Base-by-base conservation (phyloP, 202 grass and related monocot species). In the Bolboschoenoplectus hybrid region DNA sequence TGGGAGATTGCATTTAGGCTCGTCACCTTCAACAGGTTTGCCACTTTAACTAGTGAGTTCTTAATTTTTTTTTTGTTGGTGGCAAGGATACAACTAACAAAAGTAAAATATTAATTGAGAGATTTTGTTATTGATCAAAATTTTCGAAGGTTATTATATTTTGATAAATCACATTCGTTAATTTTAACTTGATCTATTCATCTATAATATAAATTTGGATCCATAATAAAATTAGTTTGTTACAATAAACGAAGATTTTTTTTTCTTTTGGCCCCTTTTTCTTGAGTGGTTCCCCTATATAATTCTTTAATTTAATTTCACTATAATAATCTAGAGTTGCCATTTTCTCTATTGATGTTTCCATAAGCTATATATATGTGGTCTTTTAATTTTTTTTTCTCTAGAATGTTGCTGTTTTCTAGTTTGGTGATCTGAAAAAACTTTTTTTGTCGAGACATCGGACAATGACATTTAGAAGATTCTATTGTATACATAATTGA, bases 1-100 rank as follows among this genome's bases (percentile, higher is more conserved):
- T 94, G 91, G 96, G 96, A 98, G 84, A 85, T 92, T 80, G 89
- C 89, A 52, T 95, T 98, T 90, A 92, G 90, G 41, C 86, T 98
- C 67, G 86, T 96, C 93, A 98, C 96, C 10, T 86, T 93, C 39
- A 92, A 98, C 93, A 98, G 96, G 93, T 95, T 84, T 9, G 63
- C 34, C 5, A 81, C 39, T 68, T 85, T 39, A 47, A 55, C 10
- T 43, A 51, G 65, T 77, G 20, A 32, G 41, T 50, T 20, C 34
- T 82, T 49, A 65, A 44, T 26, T 7, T 77, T 49, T 53, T 43
- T 16, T 20, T 2, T 44, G 1, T 67, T 70, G 5, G 17, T 70
- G 14, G 12, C 26, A 73, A 57, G 73, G 67, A 55, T 78, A 57
- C 32, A 78, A 57, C 75, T 13, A 58, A 17, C 6, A 55, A 53